Evolutionary conservation across 352 stramenopile species (phyloP).

Genomic region (Phytophthora pisi): DNA sequence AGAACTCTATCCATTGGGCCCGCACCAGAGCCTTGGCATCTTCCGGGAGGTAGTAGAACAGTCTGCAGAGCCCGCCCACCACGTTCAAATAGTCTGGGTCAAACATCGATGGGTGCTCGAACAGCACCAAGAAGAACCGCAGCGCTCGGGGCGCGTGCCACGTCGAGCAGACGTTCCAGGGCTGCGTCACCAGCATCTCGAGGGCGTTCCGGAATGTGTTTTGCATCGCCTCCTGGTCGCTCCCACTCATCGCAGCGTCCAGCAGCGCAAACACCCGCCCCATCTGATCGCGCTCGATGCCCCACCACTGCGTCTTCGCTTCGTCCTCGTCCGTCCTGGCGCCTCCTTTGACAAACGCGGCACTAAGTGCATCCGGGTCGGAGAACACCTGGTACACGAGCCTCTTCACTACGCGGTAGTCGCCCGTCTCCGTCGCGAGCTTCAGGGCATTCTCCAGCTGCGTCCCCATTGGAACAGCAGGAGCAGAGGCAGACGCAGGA

Average conservation of each 20-base stretch:
- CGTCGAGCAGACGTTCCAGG: slow-evolving; percentile 79
- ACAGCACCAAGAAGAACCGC: slow-evolving; percentile 76
- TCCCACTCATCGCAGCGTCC: slow-evolving; percentile 37
- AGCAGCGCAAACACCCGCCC: slow-evolving; percentile 54
- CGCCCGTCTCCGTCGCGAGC: slow-evolving; percentile 41
- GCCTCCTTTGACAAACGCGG: slow-evolving; percentile 45
- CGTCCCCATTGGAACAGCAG: slow-evolving; percentile 35
- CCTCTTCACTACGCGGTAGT: slow-evolving; percentile 63
- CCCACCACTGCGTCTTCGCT: slow-evolving; percentile 50
- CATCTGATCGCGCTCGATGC: slow-evolving; percentile 51
- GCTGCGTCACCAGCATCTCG: slow-evolving; percentile 67
- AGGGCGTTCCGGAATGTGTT: slow-evolving; percentile 80
- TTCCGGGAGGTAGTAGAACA: slow-evolving; percentile 67
- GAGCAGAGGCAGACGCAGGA: neutral
- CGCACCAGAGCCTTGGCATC: slow-evolving; percentile 60
- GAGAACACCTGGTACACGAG: slow-evolving; percentile 79
- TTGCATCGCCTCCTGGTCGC: slow-evolving; percentile 55
- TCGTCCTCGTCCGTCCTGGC: slow-evolving; percentile 14
- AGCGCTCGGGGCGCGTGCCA: slow-evolving; percentile 53
- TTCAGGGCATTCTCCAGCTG: slow-evolving; percentile 53
- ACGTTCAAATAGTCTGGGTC: slow-evolving; percentile 80
- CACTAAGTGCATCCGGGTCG: slow-evolving; percentile 57
- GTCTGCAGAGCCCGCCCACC: slow-evolving; percentile 65
- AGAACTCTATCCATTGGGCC: slow-evolving; percentile 59
- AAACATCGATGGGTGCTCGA: slow-evolving; percentile 77